Evolutionary conservation across 768 basidiomycete species (phyloP), one percentile per base, ranked within the genome.

Genomic region (Lactarius sanguifluus): DNA sequence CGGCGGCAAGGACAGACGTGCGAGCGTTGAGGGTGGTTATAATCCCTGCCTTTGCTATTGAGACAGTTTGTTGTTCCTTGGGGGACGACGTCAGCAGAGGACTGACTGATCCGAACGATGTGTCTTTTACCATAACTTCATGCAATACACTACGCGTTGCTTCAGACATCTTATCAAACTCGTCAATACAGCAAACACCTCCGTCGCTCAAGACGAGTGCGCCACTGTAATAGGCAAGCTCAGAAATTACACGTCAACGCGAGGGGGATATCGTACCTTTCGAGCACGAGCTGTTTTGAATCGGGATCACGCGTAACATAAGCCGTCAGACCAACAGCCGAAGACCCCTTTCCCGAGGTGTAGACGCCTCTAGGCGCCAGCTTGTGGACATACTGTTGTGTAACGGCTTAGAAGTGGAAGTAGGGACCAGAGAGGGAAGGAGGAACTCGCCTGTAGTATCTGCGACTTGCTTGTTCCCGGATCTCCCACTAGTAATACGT

Each of bases 101-200:
- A 12, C 36, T 10, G 15, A 25, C 28, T 15, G 8, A 5, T 13
- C 40, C 23, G 3, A n/a, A 43, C 18, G 18, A 45, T 1, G 34
- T 0, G 30, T 1, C 82, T 61, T 61, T 34, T 70, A 93, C 92
- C 96, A 98, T 98, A 18, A 97, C 96, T 86, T 98, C 96, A 77
- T 99, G 97, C 55, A 99, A 85, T 10, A 98, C 96, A 74, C 97
- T 98, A 57, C 97, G 89, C 54, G 97, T 98, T 5, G 92, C 86
- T 67, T 98, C 90, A 41, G 96, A 95, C 97, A 99, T 99, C 77
- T 99, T 99, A 79, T 99, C 97, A 72, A 99, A 98, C 77, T 98
- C 96, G 71, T 98, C 96, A 71, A 98, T 98, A 74, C 96, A 98
- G 75, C 95, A 98, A 5, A 98, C 94, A 75, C 96, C 96, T 1